Conservation (phyloP, 768 basidiomycete genomes). For the Mycena vitilis region DNA sequence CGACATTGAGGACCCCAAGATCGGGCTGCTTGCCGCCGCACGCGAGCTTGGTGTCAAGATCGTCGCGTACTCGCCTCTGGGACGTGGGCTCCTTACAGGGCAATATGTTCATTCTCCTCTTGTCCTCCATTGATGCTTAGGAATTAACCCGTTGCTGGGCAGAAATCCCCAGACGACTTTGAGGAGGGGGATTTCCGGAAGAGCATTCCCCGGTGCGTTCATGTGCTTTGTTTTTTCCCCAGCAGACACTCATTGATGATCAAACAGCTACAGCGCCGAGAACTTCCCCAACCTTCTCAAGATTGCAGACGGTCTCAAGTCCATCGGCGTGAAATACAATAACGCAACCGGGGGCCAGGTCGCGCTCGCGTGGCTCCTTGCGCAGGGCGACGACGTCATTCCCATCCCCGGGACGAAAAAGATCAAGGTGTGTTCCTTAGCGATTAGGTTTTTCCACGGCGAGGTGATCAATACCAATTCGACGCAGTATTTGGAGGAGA, state of each 20-base stretch:
- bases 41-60: constrained; percentile 51
- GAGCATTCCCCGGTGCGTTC: too few relatives aligned
- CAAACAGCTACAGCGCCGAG: not conserved
- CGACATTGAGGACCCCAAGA: constrained; percentile 44
- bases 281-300: not conserved
- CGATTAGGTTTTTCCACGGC: not conserved
- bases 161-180: too few relatives aligned
- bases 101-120: constrained; percentile 41
- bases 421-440: too few relatives aligned
- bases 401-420: not conserved
- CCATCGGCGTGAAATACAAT: not conserved
- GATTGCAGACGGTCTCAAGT: not conserved
- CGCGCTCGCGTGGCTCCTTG: not conserved
- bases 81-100: constrained; percentile 53
- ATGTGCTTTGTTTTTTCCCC: too few relatives aligned
- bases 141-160: too few relatives aligned
- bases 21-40: constrained; percentile 44
- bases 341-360: not conserved
- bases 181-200: too few relatives aligned
- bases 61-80: constrained; percentile 53
- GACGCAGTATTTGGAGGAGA: constrained; percentile 9
- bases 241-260: too few relatives aligned
- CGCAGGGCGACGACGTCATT: not conserved
- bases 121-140: not conserved
- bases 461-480: too few relatives aligned